Evolutionary conservation across 495 filamentous ascomycete species (phyloP), one percentile per base, ranked within the genome.

Genomic region (Aspergillus saccharolyticus): DNA sequence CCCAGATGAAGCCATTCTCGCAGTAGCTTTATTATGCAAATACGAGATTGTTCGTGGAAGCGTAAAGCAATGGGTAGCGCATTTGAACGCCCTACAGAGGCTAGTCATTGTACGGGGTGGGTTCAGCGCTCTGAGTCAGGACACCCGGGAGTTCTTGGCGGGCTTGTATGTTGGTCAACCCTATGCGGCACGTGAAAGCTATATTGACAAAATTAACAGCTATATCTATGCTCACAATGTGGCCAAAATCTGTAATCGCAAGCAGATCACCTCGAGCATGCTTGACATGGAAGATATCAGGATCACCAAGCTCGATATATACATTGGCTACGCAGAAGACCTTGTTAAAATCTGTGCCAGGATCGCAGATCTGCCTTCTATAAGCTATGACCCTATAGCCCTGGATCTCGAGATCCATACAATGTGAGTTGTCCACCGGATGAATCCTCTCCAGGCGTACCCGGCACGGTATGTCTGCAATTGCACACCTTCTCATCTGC

Each of bases 11-110:
- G 58, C 67, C 6, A 66, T 78, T 58, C 57, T 76, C 18, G 66
- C 75, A 1, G 73, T 78, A n/a, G 74, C 71, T 17, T 62, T 76
- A 18, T 53, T 78, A 8, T 74, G 71, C 62, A 76, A 78, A 56
- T 78, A 76, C 44, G 75, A 78, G 46, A 67, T 75, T 42, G 68
- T 75, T 1, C 74, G 74, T 15, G 75, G 75, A 9, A 75, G 72
- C 44, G 70, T 78, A 3, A 72, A 72, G 43, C 74, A 75, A 44
- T 78, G 75, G 75, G 63, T 67, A 17, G 65, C 73, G 18, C 75
- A 78, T 56, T 55, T 78, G 43, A 63, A 71, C 42, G 75, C 74
- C 4, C 53, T 78, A 43, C 71, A 78, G 46, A 69, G 61, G 17
- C 52, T 78, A 25, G 68, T 78, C 9, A 61, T 67, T 44, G 71